phyloP scores from a whole-genome alignment of 768 basidiomycete genomes.

The Leucosporidium yakuticum region DNA sequence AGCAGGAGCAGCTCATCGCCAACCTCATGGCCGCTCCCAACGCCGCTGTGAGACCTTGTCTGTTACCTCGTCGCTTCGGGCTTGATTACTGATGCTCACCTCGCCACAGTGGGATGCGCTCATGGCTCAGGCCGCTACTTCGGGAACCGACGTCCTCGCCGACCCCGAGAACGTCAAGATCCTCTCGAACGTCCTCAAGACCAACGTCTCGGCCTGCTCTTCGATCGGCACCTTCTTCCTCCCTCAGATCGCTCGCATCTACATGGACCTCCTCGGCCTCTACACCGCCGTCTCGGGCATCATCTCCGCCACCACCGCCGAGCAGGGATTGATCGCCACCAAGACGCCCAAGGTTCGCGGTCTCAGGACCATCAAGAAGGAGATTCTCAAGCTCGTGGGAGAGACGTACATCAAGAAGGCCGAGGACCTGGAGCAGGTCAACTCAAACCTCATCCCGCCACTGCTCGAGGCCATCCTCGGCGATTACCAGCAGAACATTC shows the following conservation, averaged over 20 bases:
- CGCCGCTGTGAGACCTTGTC: conserved; percentile 64
- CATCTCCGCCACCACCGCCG: conserved; percentile 84
- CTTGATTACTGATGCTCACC: not conserved
- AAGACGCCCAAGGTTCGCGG: conserved; percentile 95
- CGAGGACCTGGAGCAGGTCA: conserved; percentile 90
- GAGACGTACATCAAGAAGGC: conserved; percentile 87
- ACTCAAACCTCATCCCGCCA: conserved; percentile 85
- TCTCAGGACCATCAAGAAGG: conserved; percentile 94
- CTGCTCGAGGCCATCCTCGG: conserved; percentile 94
- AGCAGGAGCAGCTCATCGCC: conserved; percentile 87
- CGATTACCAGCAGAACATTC: conserved; percentile 91
- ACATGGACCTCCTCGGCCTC: conserved; percentile 94
- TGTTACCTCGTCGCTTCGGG: no score
- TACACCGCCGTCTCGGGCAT: conserved; percentile 97
- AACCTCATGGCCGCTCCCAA: conserved; percentile 98
- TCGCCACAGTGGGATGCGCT: conserved; percentile 79
- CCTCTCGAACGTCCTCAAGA: conserved; percentile 91
- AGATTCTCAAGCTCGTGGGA: conserved; percentile 92
- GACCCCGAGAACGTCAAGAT: conserved; percentile 94
- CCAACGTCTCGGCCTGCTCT: conserved; percentile 94
- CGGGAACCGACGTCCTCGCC: conserved; percentile 74
- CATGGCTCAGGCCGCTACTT: conserved; percentile 90
- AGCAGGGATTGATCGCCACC: conserved; percentile 83
- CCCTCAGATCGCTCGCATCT: conserved; percentile 92
- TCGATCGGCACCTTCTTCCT: conserved; percentile 96